Evolutionary conservation across 148 eudicot species (phyloP), one percentile per base, ranked within the genome.

Genomic region (Suaeda aralocaspica): DNA sequence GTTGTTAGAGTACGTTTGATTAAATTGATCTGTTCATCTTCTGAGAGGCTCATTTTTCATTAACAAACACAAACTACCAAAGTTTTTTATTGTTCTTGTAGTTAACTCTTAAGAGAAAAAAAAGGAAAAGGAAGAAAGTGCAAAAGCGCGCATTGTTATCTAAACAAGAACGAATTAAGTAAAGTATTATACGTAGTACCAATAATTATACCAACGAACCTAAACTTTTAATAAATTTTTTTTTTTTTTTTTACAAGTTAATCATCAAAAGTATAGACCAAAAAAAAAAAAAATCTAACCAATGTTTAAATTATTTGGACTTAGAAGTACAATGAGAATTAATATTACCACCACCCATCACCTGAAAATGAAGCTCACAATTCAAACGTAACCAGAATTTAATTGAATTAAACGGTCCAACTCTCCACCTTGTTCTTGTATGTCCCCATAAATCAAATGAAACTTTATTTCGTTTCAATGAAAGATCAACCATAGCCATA

Each of bases 371-470:
- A 3, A 92, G 77, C 22, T 65, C 7, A 64, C 97, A 92, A 75
- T 81, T 25, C 78, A 92, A 61, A 64, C 74, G 79, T 62, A 86
- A 70, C 89, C 77, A 64, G 75, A 82, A 83, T 78, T 79, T 82
- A 62, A 88, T 84, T 5, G 91, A 86, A 0, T 82, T 87, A 5
- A 89, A 41, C 0, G 82, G 75, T 64, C 96, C 88, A 11, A 89
- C 81, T 41, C 86, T 71, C 97, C 97, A 92, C 30, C 88, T 64
- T 0, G 92, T 83, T 70, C 79, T 79, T 6, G 92, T 60, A 30
- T 65, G 71, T 13, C 97, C 97, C 28, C 22, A 64, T 41, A 92
- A 64, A 4, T 79, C 75, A 30, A 92, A 89, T 24, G 25, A 58
- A 0, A 88, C 75, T 29, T 44, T 41, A n/a, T 83, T 69, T 19